These are phyloP conservation scores for Colletotrichum australisinense DNA, from an alignment of 2,329 filamentous ascomycete genomes.

Conservation along the genomic window DNA sequence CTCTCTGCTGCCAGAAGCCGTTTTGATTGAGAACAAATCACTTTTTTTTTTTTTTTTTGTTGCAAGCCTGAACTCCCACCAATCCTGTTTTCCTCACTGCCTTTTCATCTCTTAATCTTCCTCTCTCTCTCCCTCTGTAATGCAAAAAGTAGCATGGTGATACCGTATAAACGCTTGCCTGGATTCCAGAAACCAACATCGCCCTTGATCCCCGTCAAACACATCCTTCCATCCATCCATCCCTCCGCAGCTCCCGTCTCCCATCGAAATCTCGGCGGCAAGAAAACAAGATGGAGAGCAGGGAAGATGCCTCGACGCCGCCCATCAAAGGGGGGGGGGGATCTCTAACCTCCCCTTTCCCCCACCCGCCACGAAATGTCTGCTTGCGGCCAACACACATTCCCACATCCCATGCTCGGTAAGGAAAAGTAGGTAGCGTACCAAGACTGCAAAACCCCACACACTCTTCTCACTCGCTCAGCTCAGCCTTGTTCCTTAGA, in stretches of 20 bases:
- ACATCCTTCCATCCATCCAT: neutral
- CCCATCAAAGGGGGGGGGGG: conserved; percentile 1
- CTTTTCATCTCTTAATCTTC: neutral
- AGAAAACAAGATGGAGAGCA: neutral
- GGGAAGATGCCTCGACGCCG: conserved; percentile 17
- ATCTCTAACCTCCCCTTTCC: no score
- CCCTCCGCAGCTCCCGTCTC: neutral
- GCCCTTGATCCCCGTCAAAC: neutral
- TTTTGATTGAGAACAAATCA: conserved; percentile 27
- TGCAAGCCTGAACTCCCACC: conserved; percentile 22
- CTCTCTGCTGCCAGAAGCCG: conserved; percentile 12
- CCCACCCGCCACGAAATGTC: neutral
- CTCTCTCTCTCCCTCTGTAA: conserved; percentile 4
- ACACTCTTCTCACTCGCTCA: neutral
- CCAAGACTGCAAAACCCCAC: neutral
- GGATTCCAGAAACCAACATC: neutral
- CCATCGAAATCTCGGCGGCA: conserved; percentile 32
- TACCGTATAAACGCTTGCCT: neutral
- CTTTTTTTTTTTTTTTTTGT: neutral
- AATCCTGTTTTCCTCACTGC: neutral
- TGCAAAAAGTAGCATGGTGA: conserved; percentile 11
- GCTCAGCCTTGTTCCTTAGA: neutral
- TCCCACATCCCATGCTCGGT: neutral
- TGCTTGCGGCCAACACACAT: conserved; percentile 8
- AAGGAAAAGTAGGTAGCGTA: neutral